phyloP scores from a whole-genome alignment of 1,284 basidiomycete species.

The Cutaneotrichosporon curvatum region DNA sequence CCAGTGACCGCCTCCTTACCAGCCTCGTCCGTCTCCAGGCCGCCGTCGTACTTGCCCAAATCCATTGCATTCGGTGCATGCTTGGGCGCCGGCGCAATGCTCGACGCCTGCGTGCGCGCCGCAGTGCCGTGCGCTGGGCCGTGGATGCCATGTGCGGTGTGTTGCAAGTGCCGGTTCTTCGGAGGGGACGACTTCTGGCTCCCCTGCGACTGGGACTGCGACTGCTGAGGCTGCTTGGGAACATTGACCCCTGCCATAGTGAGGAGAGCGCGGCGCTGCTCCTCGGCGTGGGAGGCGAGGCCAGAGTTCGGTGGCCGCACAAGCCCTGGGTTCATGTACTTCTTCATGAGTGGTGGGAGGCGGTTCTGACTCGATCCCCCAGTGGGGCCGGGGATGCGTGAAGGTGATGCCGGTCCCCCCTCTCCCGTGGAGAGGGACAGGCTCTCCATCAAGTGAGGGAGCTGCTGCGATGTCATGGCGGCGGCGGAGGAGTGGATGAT shows the following conservation, averaged over 20 bases:
- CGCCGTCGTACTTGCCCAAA: constrained; percentile 79
- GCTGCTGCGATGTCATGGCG: constrained; percentile 7
- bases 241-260: constrained; percentile 33
- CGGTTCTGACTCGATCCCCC: constrained; percentile 19
- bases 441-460: constrained; percentile 10
- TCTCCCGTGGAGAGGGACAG: constrained; percentile 4
- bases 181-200: neutral
- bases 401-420: neutral
- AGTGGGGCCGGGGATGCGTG: neutral
- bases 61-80: constrained; percentile 42
- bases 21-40: constrained; percentile 69
- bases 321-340: constrained; percentile 45
- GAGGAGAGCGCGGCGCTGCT: constrained; percentile 35
- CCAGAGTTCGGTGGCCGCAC: constrained; percentile 38
- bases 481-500: neutral
- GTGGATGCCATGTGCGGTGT: constrained; percentile 10
- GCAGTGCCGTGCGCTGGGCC: constrained; percentile 27
- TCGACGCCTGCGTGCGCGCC: constrained; percentile 13
- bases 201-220: no score
- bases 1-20: constrained; percentile 52
- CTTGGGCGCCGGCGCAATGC: neutral
- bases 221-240: constrained; percentile 4
- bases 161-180: neutral
- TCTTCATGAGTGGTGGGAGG: constrained; percentile 43
- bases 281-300: constrained; percentile 19